Conservation (phyloP, 2,329 filamentous ascomycete species). For the Orbilia javanica region DNA sequence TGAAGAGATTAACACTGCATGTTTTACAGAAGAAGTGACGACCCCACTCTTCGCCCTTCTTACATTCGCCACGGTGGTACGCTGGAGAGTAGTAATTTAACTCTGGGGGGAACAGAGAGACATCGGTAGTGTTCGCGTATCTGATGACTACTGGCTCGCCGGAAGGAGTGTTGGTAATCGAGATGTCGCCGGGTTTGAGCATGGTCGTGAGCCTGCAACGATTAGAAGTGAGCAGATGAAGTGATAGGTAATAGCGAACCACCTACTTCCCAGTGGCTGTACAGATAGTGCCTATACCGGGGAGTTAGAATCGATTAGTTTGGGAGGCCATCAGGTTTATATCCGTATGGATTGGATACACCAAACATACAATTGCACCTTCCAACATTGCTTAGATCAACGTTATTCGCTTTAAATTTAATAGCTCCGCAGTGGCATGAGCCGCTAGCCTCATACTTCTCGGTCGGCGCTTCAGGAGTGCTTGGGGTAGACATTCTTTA, state of each 20-base stretch:
- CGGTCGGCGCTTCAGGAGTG: conserved; percentile 23
- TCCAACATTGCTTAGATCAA: conserved; percentile 29
- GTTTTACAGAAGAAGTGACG: conserved; percentile 52
- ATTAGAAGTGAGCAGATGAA: not conserved
- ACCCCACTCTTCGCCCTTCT: conserved; percentile 24
- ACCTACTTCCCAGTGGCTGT: conserved; percentile 39
- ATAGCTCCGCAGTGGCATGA: conserved; percentile 52
- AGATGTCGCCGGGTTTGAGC: conserved; percentile 35
- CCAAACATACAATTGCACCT: conserved; percentile 47
- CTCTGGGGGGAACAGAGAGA: conserved; percentile 41
- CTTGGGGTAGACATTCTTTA: conserved; percentile 37
- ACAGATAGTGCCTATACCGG: conserved; percentile 42
- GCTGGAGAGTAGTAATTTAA: conserved; percentile 46
- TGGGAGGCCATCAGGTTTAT: not conserved
- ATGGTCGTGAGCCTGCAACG: conserved; percentile 20
- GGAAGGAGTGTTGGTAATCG: conserved; percentile 45
- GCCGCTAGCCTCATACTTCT: conserved; percentile 31
- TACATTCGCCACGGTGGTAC: conserved; percentile 17
- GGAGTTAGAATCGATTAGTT: not conserved
- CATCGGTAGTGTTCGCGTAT: conserved; percentile 36
- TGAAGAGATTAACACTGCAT: conserved; percentile 46
- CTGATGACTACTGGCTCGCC: conserved; percentile 28
- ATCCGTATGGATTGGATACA: not conserved
- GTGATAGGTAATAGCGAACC: not conserved
- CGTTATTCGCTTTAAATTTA: conserved; percentile 42